These are phyloP conservation scores for Fusarium sp. DNA, from an alignment of 2,329 filamentous ascomycete genomes.

Conservation along the genomic window DNA sequence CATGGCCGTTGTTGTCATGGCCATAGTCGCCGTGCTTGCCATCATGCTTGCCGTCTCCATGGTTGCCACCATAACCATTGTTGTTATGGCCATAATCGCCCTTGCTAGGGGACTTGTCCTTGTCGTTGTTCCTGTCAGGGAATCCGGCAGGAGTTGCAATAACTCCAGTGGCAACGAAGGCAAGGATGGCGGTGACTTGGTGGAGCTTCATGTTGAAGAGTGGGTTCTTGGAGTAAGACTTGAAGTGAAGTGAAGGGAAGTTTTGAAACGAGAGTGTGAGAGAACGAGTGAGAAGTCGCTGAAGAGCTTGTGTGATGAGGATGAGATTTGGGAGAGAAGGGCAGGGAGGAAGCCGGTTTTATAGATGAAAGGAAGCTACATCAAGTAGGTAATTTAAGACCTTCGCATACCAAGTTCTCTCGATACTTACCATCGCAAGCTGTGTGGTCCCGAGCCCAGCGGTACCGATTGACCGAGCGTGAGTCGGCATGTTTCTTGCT, in stretches of 20 bases:
- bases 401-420: background rate
- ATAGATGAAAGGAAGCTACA: conserved; percentile 21
- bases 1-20: background rate
- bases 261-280: conserved; percentile 24
- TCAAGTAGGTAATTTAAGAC: background rate
- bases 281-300: conserved; percentile 17
- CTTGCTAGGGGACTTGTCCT: conserved; percentile 2
- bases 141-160: conserved; percentile 24
- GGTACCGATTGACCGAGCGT: background rate
- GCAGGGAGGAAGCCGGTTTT: conserved; percentile 9
- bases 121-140: conserved; percentile 1
- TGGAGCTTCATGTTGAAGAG: conserved; percentile 28
- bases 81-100: background rate
- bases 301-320: conserved; percentile 29
- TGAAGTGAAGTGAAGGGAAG: background rate
- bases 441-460: background rate
- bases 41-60: background rate
- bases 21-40: background rate
- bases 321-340: background rate
- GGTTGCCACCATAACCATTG: background rate
- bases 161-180: conserved; percentile 37
- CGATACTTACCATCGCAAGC: background rate
- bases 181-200: conserved; percentile 34
- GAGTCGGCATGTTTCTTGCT: background rate
- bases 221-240: background rate